Evolutionary conservation across 139 green algal species (phyloP), one percentile per base, ranked within the genome.

Genomic region (Pleodorina starrii): DNA sequence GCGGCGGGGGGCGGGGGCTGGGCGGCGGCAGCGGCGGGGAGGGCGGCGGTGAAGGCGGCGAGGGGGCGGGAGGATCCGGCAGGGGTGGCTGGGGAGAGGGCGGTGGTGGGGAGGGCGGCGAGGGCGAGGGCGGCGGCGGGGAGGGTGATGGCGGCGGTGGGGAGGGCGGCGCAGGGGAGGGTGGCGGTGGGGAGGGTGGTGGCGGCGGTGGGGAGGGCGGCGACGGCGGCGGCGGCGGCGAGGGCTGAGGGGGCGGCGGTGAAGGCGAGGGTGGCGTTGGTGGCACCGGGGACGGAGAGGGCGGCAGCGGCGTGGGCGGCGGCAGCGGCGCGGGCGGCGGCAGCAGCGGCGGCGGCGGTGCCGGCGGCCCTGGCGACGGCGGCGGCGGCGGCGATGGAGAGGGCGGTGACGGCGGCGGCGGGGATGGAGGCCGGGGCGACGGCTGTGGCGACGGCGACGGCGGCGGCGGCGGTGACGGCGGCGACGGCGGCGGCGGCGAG

Each of bases 401-500:
- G 16, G 14, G 35, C 19, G 69, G 40, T 77, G 69, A 46, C 6
- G 69, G 69, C 35, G 35, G 32, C 69, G 35, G 69, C 17, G 35
- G n/a, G 11, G 68, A 44, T 76, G 68, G 32, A 14, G 68, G 68
- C n/a, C 5, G 68, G 4, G 68, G 68, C 16, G 68, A 21, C 9
- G 68, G 35, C 16, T 6, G 68, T 25, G 71, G 71, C 40, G 21
- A 35, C 72, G 72, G 72, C 11, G 72, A 23, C 2, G 40, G 72
- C 40, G 42, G 42, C 14, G 42, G 25, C 14, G 72, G 40, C 12
- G 72, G 72, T 36, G 44, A 40, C 42, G 72, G 72, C 27, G 74
- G 74, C 27, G 23, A 27, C 14, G 74, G 74, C n/a, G 81, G 81
- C 29, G 81, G 81, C 27, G 59, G 43, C 14, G 81, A 12, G 60